A percentile compares a stretch with the other conserved stretches of the same genome.
Evolutionary conservation across 2,329 filamentous ascomycete genomes (phyloP).

Genomic region (Ophiocordyceps australis): DNA sequence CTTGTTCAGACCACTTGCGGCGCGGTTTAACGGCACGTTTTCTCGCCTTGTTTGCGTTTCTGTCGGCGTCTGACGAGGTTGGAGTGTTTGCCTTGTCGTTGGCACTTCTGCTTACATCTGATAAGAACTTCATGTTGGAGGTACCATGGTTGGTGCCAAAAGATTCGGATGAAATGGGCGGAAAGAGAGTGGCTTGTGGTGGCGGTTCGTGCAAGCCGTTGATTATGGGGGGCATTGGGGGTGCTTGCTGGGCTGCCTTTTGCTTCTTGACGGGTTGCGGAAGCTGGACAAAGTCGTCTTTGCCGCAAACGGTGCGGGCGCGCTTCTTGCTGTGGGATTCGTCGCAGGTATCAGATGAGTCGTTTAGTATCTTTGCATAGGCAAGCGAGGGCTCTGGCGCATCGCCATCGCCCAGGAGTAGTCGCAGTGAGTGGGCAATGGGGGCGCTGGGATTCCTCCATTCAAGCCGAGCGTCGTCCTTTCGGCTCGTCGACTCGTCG

Average conservation of each 20-base stretch:
- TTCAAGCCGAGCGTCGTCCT: conserved; percentile 7
- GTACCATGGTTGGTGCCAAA: conserved; percentile 31
- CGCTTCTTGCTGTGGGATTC: conserved; percentile 35
- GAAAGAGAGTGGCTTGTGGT: conserved; percentile 41
- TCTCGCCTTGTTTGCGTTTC: conserved; percentile 20
- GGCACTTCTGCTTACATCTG: conserved; percentile 18
- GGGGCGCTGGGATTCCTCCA: conserved; percentile 7
- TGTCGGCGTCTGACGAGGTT: conserved; percentile 13
- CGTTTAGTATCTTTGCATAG: conserved; percentile 26
- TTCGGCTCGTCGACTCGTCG: no score
- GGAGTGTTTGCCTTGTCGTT: conserved; percentile 8
- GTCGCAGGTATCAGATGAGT: conserved; percentile 21
- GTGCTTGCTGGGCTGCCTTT: conserved; percentile 35
- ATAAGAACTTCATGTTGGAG: conserved; percentile 20
- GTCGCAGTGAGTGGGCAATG: conserved; percentile 17
- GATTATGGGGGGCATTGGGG: conserved; percentile 43
- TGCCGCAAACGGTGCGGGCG: conserved; percentile 24
- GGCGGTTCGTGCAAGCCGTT: conserved; percentile 45
- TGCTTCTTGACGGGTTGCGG: conserved; percentile 48
- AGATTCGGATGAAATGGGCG: conserved; percentile 39
- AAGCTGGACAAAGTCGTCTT: conserved; percentile 45
- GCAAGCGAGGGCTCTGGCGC: conserved; percentile 18
- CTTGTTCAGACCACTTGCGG: conserved; percentile 46
- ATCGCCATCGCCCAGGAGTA: conserved; percentile 21
- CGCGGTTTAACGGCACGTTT: conserved; percentile 37